Percentiles rank a stretch among this genome's conserved stretches.
Conservation (phyloP, 2,329 filamentous ascomycete genomes). For the Talaromyces rugulosus region DNA sequence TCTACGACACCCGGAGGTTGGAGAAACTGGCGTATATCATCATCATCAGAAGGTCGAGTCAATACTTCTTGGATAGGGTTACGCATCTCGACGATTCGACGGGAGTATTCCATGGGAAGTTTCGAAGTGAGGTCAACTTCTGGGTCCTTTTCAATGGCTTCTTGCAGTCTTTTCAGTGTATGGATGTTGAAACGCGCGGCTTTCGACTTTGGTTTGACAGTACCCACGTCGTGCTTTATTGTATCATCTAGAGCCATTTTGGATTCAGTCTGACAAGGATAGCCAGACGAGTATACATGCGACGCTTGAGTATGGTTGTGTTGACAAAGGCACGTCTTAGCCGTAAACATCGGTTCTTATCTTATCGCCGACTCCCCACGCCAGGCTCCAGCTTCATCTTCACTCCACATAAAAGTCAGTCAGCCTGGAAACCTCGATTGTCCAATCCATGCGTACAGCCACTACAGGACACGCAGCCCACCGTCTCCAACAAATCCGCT, state of each 20-base stretch:
- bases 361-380: background rate
- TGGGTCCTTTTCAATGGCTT: constrained; percentile 17
- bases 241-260: background rate
- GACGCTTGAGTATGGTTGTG: background rate
- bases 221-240: background rate
- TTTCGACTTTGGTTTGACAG: background rate
- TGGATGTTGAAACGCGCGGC: constrained; percentile 17
- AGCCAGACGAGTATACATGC: background rate
- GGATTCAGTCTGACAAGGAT: background rate
- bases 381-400: background rate
- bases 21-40: constrained; percentile 17
- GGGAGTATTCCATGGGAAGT: constrained; percentile 18
- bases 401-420: background rate
- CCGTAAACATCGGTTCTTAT: background rate
- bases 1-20: constrained; percentile 12
- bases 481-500: background rate
- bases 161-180: constrained; percentile 20
- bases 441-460: background rate
- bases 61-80: constrained; percentile 9
- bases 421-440: background rate
- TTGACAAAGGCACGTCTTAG: background rate
- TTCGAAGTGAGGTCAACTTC: constrained; percentile 20
- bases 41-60: background rate
- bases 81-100: constrained; percentile 16
- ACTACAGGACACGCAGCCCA: background rate